These are phyloP conservation scores for Martiniozyma asiatica DNA, from an alignment of 1,139 yeast species.

Conservation along the genomic window DNA sequence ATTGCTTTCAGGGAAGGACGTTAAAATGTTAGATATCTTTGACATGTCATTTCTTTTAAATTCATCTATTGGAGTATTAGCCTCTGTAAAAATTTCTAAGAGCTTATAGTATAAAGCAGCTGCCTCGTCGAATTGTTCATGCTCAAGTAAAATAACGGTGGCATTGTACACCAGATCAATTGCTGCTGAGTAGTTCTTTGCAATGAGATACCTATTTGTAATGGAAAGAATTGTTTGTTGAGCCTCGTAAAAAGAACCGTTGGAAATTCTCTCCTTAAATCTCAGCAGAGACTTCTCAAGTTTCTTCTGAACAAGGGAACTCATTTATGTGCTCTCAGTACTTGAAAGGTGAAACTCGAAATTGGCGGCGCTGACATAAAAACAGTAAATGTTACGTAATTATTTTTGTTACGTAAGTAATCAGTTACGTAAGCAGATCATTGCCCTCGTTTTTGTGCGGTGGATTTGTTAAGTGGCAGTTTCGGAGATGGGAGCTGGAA, in stretches of 20 bases:
- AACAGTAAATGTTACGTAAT: no score
- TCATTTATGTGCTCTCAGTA: no score
- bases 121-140: constrained; percentile 68
- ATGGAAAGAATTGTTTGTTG: constrained; percentile 88
- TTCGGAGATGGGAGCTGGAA: no score
- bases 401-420: no score
- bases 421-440: no score
- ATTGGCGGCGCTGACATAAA: no score
- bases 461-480: no score
- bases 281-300: constrained; percentile 49
- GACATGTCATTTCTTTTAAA: constrained; percentile 20
- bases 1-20: constrained; percentile 48
- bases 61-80: constrained; percentile 30
- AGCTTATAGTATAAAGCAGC: constrained; percentile 67
- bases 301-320: constrained; percentile 24
- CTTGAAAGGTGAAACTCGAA: no score
- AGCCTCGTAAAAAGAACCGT: constrained; percentile 83
- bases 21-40: constrained; percentile 28
- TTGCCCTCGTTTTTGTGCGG: no score
- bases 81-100: constrained; percentile 51
- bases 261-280: constrained; percentile 52
- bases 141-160: constrained; percentile 52
- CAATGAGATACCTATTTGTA: constrained; percentile 68
- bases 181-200: constrained; percentile 58
- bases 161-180: constrained; percentile 63